These are phyloP conservation scores for Retiboletus fuscus DNA, from an alignment of 1,284 basidiomycete species.

Conservation along the genomic window DNA sequence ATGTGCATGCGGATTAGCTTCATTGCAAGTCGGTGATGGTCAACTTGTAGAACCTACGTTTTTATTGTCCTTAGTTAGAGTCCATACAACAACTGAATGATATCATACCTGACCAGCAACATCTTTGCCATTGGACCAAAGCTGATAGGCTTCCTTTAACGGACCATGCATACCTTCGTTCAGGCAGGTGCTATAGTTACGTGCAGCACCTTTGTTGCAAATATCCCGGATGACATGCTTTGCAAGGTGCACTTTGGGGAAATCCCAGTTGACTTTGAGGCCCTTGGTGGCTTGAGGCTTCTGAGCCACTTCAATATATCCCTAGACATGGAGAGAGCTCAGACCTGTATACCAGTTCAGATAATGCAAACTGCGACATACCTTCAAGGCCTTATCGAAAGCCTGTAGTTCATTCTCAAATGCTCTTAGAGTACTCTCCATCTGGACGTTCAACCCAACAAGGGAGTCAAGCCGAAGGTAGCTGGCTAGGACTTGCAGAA, in stretches of 20 bases:
- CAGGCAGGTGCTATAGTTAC: conserved; percentile 50
- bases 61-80: no score
- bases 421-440: background rate
- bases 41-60: background rate
- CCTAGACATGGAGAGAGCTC: background rate
- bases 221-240: conserved; percentile 51
- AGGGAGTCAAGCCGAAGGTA: background rate
- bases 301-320: background rate
- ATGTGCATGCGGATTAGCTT: background rate
- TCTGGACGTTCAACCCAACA: background rate
- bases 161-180: conserved; percentile 50
- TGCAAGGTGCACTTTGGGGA: conserved; percentile 51
- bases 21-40: background rate
- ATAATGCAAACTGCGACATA: background rate
- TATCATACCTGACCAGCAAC: background rate
- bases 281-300: background rate
- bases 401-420: background rate
- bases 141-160: conserved; percentile 46
- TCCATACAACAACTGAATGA: no score
- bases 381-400: background rate
- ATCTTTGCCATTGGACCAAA: conserved; percentile 38
- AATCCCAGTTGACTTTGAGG: conserved; percentile 45
- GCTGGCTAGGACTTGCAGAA: background rate
- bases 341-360: background rate
- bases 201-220: conserved; percentile 45